Percentiles rank a stretch among this genome's conserved stretches.
Conservation (phyloP, 495 filamentous ascomycete species). For the Pyrenula massariospora region DNA sequence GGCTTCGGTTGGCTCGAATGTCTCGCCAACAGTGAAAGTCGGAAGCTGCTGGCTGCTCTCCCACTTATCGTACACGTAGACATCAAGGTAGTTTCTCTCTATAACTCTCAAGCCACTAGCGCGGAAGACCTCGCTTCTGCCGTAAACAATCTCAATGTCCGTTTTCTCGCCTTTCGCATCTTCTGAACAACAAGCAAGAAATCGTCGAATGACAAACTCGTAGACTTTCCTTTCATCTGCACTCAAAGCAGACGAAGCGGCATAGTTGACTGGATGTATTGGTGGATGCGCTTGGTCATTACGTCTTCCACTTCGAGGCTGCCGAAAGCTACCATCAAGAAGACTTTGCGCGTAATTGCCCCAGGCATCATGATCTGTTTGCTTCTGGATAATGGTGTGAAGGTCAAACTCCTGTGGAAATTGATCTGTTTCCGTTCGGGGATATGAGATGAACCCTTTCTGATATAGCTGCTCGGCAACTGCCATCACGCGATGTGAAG, state of each 20-base stretch:
- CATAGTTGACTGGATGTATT: slow-evolving; percentile 85
- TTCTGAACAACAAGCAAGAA: slow-evolving; percentile 91
- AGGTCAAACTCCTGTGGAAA: slow-evolving; percentile 89
- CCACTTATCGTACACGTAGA: slow-evolving; percentile 95
- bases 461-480: slow-evolving; percentile 83
- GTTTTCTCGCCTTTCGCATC: slow-evolving; percentile 79
- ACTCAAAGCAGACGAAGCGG: slow-evolving; percentile 44
- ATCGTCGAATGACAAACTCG: slow-evolving; percentile 88
- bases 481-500: slow-evolving; percentile 78
- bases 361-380: slow-evolving; percentile 64
- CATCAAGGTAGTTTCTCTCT: slow-evolving; percentile 84
- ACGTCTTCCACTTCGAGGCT: slow-evolving; percentile 69
- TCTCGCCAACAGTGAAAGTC: slow-evolving; percentile 61
- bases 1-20: slow-evolving; percentile 81
- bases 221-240: slow-evolving; percentile 68
- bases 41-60: slow-evolving; percentile 76
- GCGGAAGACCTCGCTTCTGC: slow-evolving; percentile 61
- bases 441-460: slow-evolving; percentile 93
- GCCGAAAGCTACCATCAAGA: slow-evolving; percentile 65
- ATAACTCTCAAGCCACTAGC: slow-evolving; percentile 77
- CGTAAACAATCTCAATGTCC: slow-evolving; percentile 75
- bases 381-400: slow-evolving; percentile 68
- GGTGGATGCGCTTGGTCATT: slow-evolving; percentile 97
- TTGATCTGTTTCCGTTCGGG: slow-evolving; percentile 91
- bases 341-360: slow-evolving; percentile 70